Evolutionary conservation across 306 rosid genomes (phyloP).

Genomic region (Lithocarpus polystachyus): DNA sequence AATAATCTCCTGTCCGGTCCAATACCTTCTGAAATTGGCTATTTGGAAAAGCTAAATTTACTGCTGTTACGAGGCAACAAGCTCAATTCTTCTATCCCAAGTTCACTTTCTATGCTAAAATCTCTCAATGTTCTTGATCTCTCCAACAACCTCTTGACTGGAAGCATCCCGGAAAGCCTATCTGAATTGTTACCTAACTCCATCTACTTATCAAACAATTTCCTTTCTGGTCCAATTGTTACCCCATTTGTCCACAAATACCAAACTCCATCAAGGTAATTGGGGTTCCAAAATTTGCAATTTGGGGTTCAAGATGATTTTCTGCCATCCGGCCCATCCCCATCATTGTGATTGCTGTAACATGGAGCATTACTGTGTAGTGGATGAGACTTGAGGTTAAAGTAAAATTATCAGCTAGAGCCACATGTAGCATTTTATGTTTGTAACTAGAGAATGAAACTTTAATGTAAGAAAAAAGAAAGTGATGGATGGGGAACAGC

Average conservation of each 20-base stretch:
- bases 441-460: too few species aligned
- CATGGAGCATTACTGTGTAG: too few species aligned
- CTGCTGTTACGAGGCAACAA: slow-evolving; percentile 76
- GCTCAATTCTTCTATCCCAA: slow-evolving; percentile 71
- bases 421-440: too few species aligned
- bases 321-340: too few species aligned
- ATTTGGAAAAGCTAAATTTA: slow-evolving; percentile 61
- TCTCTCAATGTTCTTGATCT: slow-evolving; percentile 90
- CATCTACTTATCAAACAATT: slow-evolving; percentile 75
- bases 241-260: slow-evolving; percentile 20
- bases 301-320: too few species aligned
- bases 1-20: slow-evolving; percentile 67
- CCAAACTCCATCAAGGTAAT: too few species aligned
- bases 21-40: slow-evolving; percentile 79
- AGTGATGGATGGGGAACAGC: too few species aligned
- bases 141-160: slow-evolving; percentile 71
- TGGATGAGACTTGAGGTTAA: too few species aligned
- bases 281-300: too few species aligned
- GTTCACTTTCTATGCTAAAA: slow-evolving; percentile 54
- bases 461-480: too few species aligned
- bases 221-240: slow-evolving; percentile 84
- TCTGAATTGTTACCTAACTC: slow-evolving; percentile 68
- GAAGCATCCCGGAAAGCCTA: slow-evolving; percentile 81
- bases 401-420: too few species aligned
- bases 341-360: too few species aligned